Evolutionary conservation across 2,329 filamentous ascomycete species (phyloP), one percentile per base, ranked within the genome.

Genomic region (Aspergillus cejpii): DNA sequence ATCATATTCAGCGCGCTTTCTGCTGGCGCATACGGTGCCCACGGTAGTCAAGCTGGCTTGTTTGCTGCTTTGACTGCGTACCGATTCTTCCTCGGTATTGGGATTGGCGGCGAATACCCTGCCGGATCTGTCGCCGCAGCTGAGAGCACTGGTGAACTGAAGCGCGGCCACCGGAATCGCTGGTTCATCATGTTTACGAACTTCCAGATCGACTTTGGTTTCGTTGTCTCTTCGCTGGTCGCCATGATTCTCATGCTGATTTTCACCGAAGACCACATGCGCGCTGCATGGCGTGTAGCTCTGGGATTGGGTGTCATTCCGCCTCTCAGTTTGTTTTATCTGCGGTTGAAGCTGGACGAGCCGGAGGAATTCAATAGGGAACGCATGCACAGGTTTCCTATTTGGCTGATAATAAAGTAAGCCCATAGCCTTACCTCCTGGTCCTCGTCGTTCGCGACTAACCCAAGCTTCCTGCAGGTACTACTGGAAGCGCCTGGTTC

Each of bases 101-200:
- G 87, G n/a, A 91, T 94, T 41, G 87, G 75, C 12, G 85, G 67
- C 75, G 73, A 67, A 65, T 66, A 67, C 45, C 69, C 70, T 23
- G 66, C 67, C 1, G 90, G 90, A 3, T 87, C 81, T 47, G 90
- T 96, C 0, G 86, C 84, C 1, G 85, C 81, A 42, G 87, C 89
- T 2, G 90, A 96, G 67, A 84, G 84, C 3, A 90, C 84, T 0
- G 86, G 87, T 17, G 87, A 94, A 62, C 73, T 96, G 47, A 87
- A 88, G 64, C 66, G 70, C 12, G 90, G 90, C 8, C 84, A 84
- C 12, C 76, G 90, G n/a, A 91, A 96, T 62, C 76, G 85, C 29
- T 94, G 88, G 87, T 96, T 90, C 61, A 87, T 91, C 56, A 74
- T 94, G 52, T 94, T 92, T 65, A 94, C 87, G 37, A 94, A 94